These are phyloP conservation scores for Ambrosia artemisiifolia DNA, from an alignment of 129 eudicot species.

Conservation along the genomic window DNA sequence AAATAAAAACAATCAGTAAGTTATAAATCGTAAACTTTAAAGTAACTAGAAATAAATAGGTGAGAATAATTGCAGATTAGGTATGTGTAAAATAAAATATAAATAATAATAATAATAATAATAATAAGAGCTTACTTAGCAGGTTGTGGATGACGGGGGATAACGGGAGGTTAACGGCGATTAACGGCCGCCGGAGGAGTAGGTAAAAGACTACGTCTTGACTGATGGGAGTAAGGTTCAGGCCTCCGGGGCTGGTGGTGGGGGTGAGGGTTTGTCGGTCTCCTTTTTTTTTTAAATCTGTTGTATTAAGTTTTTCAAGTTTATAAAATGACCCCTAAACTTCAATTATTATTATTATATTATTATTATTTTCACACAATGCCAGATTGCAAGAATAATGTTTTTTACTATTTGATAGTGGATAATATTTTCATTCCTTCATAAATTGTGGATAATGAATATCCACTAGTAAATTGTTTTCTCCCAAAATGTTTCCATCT, in stretches of 20 bases:
- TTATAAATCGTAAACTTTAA: slow-evolving; percentile 1
- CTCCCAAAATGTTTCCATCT: too few species aligned
- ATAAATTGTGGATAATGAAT: too few species aligned
- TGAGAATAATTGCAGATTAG: slow-evolving; percentile 7
- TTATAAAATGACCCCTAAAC: too few species aligned
- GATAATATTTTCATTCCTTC: too few species aligned
- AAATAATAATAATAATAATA: background rate
- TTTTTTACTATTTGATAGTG: too few species aligned
- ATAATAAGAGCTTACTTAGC: slow-evolving; percentile 2
- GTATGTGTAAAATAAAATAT: background rate
- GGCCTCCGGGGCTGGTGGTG: slow-evolving; percentile 10
- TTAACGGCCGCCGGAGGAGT: slow-evolving; percentile 28
- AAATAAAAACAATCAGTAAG: background rate
- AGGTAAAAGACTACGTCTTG: slow-evolving; percentile 23
- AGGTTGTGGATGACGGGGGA: slow-evolving; percentile 5
- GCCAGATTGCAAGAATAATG: too few species aligned
- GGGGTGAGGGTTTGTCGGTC: slow-evolving; percentile 17
- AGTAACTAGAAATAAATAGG: slow-evolving; percentile 14
- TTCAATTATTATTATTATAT: too few species aligned
- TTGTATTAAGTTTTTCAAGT: too few species aligned
- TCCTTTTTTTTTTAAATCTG: background rate
- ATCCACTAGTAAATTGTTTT: too few species aligned
- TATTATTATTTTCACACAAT: too few species aligned
- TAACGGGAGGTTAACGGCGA: slow-evolving; percentile 23
- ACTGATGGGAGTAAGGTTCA: slow-evolving; percentile 25